Conservation (phyloP, 306 rosid genomes). For the Rosa multiflora region DNA sequence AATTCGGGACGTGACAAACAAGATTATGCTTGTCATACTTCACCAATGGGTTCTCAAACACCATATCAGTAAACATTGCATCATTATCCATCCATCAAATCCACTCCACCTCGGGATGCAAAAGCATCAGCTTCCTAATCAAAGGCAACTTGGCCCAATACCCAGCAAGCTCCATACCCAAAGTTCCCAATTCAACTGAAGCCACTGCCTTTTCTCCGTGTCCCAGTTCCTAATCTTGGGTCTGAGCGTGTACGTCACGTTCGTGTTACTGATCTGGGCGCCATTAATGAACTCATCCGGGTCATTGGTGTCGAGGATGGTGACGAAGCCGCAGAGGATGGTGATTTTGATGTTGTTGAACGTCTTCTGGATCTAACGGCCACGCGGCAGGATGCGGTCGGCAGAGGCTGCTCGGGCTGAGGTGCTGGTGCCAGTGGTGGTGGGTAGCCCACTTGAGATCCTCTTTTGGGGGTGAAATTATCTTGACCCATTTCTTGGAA, state of each 20-base stretch:
- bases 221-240: slow-evolving; percentile 80
- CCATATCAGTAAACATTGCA: too few relatives aligned
- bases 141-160: too few relatives aligned
- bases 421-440: slow-evolving; percentile 18
- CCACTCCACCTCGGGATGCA: too few relatives aligned
- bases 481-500: slow-evolving; percentile 56
- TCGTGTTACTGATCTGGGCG: too few relatives aligned
- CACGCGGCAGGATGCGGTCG: slow-evolving; percentile 50
- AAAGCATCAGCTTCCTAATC: too few relatives aligned
- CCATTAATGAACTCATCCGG: too few relatives aligned
- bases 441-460: slow-evolving; percentile 23
- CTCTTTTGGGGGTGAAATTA: slow-evolving; percentile 52
- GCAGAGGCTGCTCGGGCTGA: slow-evolving; percentile 23
- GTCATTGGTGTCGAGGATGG: slow-evolving; percentile 45
- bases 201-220: slow-evolving; percentile 56
- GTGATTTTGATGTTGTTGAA: slow-evolving; percentile 92
- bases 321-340: slow-evolving; percentile 86
- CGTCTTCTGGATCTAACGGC: slow-evolving; percentile 86
- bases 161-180: slow-evolving; percentile 92
- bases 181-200: slow-evolving; percentile 56
- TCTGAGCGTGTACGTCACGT: slow-evolving; percentile 53
- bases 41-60: too few relatives aligned
- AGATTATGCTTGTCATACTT: too few relatives aligned
- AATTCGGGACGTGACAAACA: too few relatives aligned
- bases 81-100: too few relatives aligned